Conservation (phyloP, 805 yeast genomes). For the Pichia ethanolica region DNA sequence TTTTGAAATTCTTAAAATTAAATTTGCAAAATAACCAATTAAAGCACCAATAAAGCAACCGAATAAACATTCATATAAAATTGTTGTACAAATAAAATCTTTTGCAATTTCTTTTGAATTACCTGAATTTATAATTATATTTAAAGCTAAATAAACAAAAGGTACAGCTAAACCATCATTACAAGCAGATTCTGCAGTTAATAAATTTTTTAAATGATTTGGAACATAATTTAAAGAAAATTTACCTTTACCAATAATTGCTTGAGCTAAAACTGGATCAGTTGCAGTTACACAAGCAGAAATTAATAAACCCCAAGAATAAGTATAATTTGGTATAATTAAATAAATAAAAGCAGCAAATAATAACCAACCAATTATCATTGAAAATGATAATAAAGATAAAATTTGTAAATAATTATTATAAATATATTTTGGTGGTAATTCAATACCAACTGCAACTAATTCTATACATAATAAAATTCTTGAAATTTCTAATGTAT, state of each 20-base stretch:
- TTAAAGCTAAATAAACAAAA: constrained; percentile 52
- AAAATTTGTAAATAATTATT: constrained; percentile 47
- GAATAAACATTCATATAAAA: constrained; percentile 53
- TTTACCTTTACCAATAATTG: constrained; percentile 62
- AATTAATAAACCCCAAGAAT: constrained; percentile 48
- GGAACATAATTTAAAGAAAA: constrained; percentile 54
- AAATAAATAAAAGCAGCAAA: constrained; percentile 56
- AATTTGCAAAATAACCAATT: constrained; percentile 43
- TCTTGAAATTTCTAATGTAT: constrained; percentile 51
- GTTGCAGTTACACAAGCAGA: constrained; percentile 73
- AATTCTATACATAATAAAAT: constrained; percentile 62
- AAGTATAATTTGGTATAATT: constrained; percentile 48
- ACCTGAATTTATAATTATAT: constrained; percentile 43
- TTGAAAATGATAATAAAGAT: constrained; percentile 53
- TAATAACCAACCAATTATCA: constrained; percentile 62
- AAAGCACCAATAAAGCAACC: constrained; percentile 45
- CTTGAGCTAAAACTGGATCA: constrained; percentile 65
- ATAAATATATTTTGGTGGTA: constrained; percentile 56
- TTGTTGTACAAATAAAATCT: constrained; percentile 52
- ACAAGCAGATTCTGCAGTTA: constrained; percentile 68
- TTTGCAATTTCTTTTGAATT: constrained; percentile 42
- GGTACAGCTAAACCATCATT: constrained; percentile 70
- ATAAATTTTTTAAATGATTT: constrained; percentile 46
- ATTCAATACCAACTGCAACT: constrained; percentile 60
- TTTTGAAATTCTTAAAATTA: constrained; percentile 44